Base-by-base conservation (phyloP, 768 basidiomycete genomes). In the Calocybe cyanea region DNA sequence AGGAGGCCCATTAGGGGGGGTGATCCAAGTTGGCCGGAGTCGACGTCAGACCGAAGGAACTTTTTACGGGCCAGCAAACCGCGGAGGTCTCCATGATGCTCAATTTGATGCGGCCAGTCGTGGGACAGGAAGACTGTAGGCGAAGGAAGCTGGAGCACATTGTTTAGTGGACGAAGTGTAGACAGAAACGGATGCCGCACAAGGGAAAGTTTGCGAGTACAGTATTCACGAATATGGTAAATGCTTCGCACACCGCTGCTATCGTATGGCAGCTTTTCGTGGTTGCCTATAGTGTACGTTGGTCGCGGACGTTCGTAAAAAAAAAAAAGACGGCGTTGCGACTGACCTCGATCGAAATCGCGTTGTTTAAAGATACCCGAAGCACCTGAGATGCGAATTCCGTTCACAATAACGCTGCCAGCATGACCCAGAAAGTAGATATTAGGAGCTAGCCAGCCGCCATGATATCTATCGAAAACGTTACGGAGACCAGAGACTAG, bases 391-490 rank as follows among this genome's bases (percentile, higher is more conserved):
- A 99, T 88, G 7, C 91, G 77, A 17, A 97, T 51, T 0, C 93
- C 94, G 56, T 95, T 87, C 20, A 96, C 82, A 28, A 85, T 78
- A 0, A 99, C 75, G 41, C 87, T 89, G 0, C 94, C 94, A 2
- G 93, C 92, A 57, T 85, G 80, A 0, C 96, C 96, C 2, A 99
- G 78, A 63, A 89, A 98, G 66, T 96, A 99, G 43, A 99, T 94
- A 59, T 96, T 94, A 0, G 88, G 89, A 0, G 95, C 96, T 9
- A 98, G 66, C 94, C 95, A 98, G 5, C 93, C 95, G 14, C 95
- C 94, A 56, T 98, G 89, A 63, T 92, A 97, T 46, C 92, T 94
- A 43, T 24, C 37, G 32, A 38, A 40, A 30, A 42, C 17, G 44
- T 35, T 10, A 17, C 8, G 24, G 11, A 7, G 20, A 37, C 13